phyloP scores from a whole-genome alignment of 2,329 filamentous ascomycete species.

The Colletotrichum australisinense region DNA sequence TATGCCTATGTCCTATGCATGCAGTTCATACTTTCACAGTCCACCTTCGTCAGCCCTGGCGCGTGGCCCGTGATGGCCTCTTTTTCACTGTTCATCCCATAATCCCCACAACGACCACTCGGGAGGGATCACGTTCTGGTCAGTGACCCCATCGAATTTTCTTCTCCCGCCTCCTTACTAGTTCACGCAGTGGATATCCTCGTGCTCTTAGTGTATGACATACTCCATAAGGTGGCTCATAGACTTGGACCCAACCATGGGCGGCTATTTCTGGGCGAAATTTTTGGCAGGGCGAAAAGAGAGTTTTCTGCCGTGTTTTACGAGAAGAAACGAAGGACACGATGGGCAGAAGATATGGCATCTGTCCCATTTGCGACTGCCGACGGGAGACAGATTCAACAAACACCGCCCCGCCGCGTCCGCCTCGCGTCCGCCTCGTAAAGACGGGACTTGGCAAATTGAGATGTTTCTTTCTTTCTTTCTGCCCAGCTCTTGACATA shows the following conservation, averaged over 20 bases:
- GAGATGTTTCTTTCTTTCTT: no score
- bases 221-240: no score
- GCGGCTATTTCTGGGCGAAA: conserved; percentile 19
- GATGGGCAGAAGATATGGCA: not conserved
- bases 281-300: not conserved
- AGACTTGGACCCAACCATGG: not conserved
- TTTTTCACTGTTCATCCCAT: not conserved
- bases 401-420: not conserved
- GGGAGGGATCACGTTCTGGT: not conserved
- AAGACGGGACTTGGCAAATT: no score
- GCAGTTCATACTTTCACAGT: not conserved
- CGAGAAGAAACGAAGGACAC: not conserved
- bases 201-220: not conserved
- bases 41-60: not conserved
- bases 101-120: not conserved
- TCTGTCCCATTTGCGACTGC: not conserved
- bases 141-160: not conserved
- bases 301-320: not conserved
- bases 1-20: not conserved
- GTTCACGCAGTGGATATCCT: not conserved
- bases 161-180: not conserved
- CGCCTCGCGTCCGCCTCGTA: no score
- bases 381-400: not conserved
- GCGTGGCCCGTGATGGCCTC: not conserved
- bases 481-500: not conserved